Evolutionary conservation across 1,284 basidiomycete species (phyloP).

Genomic region (Pseudozyma tsukubaensis): DNA sequence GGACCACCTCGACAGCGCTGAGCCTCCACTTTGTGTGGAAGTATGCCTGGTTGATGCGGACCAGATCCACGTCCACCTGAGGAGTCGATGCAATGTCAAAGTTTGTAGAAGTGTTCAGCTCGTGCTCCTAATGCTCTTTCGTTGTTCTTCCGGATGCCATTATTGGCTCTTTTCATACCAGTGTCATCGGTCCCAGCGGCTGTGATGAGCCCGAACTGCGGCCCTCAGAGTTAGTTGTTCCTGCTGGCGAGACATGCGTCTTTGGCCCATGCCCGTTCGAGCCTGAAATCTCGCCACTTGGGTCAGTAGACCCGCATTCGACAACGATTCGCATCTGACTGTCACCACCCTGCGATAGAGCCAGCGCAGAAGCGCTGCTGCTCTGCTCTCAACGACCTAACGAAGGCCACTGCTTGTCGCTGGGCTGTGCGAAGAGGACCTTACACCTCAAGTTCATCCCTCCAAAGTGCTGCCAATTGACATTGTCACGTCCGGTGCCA

Average conservation of each 20-base stretch:
- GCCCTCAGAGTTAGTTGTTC: no score
- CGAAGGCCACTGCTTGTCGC: constrained; percentile 7
- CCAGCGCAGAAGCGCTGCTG: not conserved
- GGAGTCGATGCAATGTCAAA: not conserved
- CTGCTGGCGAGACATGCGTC: not conserved
- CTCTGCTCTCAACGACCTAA: not conserved
- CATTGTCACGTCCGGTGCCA: not conserved
- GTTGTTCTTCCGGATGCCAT: no score
- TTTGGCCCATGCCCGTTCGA: not conserved
- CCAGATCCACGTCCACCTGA: constrained; percentile 32
- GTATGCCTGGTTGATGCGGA: constrained; percentile 25
- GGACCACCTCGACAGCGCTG: constrained; percentile 18
- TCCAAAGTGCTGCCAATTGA: constrained; percentile 27
- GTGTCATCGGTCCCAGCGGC: constrained; percentile 8
- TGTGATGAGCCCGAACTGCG: constrained; percentile 4
- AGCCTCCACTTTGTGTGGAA: constrained; percentile 17
- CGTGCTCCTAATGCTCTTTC: no score
- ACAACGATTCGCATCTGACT: constrained; percentile 27
- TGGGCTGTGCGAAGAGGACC: constrained; percentile 28
- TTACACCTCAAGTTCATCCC: constrained; percentile 27
- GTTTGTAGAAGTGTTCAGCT: not conserved
- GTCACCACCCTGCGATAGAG: not conserved
- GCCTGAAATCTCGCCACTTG: not conserved
- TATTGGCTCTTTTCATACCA: no score
- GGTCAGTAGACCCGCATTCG: constrained; percentile 13